Evolutionary conservation across 2,329 filamentous ascomycete species (phyloP), one percentile per base, ranked within the genome.

Genomic region (Penicillium frequentans): DNA sequence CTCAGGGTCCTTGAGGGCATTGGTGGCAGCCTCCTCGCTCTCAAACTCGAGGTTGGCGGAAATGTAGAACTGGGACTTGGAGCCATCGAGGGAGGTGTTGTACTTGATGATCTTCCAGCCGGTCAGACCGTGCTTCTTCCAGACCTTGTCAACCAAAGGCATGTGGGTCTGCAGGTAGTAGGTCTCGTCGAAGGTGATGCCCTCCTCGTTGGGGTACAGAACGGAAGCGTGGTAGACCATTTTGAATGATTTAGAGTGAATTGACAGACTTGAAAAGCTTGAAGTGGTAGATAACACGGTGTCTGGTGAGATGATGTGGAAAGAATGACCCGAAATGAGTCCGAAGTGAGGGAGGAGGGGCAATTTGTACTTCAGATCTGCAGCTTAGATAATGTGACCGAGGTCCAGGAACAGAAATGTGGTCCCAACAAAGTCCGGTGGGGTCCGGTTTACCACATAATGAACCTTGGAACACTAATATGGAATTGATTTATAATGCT

Each of bases 121-220:
- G 37, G 33, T 47, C 26, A 67, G 48, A 10, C 64, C 63, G 19
- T 56, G 4, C 29, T 57, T 57, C 37, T 59, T 60, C 64, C 64
- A 67, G 29, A 31, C 24, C 7, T 26, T 35, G 13, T 64, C 63
- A 2, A 60, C 62, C n/a, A 66, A 53, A n/a, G 64, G 62, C 64
- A 67, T 64, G 52, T 67, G 64, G 23, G 48, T 58, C 53, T 62
- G 49, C 23, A 67, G 46, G 58, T 67, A 67, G 62, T 67, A 67
- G 24, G 56, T 33, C 44, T 62, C 62, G 31, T 67, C 56, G 56
- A 67, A 67, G n/a, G 55, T 46, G 49, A 58, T 54, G 47, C 52
- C 63, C 5, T 48, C 53, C 16, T 62, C 55, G 29, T 67, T 65
- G 54, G 64, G 64, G 55, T 67, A 67, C 54, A 62, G 50, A 26